Conservation (phyloP, 208 protist species). For the Trypanosoma melophagium region DNA sequence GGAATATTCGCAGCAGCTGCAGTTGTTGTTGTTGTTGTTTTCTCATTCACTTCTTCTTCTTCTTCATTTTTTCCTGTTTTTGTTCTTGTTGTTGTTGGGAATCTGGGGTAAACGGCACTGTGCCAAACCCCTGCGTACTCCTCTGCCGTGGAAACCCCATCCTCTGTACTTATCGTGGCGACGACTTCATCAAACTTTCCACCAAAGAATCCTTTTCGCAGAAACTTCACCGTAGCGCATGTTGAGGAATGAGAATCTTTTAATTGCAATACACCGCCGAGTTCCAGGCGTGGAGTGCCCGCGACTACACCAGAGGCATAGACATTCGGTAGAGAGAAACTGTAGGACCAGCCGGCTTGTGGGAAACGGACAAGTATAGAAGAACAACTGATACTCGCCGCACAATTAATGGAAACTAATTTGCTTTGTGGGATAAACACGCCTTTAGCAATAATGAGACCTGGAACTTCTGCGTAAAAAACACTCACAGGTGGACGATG, state of each 20-base stretch:
- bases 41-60: neutral
- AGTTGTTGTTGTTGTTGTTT: neutral
- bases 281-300: conserved; percentile 24
- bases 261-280: conserved; percentile 19
- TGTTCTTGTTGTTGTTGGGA: neutral
- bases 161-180: conserved; percentile 9
- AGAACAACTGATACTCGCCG: conserved; percentile 17
- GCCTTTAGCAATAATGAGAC: conserved; percentile 18
- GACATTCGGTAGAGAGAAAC: conserved; percentile 16
- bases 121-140: conserved; percentile 24
- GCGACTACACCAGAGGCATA: conserved; percentile 22
- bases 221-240: conserved; percentile 19
- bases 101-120: neutral
- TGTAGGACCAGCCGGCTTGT: conserved; percentile 6
- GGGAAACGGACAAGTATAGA: conserved; percentile 20
- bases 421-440: conserved; percentile 20
- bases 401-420: conserved; percentile 25
- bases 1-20: neutral
- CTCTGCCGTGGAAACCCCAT: conserved; percentile 3
- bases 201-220: conserved; percentile 25
- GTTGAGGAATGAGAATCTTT: conserved; percentile 11
- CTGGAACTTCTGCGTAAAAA: conserved; percentile 24
- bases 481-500: conserved; percentile 34
- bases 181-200: conserved; percentile 27
- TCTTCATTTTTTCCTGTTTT: neutral